Percentiles rank a stretch among this genome's conserved stretches.
Evolutionary conservation across 768 basidiomycete genomes (phyloP).

Genomic region (Lentinula guzmanii): DNA sequence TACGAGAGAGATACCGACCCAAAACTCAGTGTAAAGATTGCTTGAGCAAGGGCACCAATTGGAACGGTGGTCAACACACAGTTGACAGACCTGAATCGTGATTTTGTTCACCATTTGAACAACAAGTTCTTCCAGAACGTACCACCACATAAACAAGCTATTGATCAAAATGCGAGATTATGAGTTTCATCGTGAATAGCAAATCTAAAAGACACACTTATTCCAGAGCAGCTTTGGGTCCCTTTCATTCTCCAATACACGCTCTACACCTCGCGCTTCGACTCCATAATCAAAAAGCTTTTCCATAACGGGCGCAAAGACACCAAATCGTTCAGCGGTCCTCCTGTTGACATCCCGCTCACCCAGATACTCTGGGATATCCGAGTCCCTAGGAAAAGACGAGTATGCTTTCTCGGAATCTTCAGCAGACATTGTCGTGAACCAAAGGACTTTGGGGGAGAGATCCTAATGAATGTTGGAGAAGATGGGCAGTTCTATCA

Average conservation of each 20-base stretch:
- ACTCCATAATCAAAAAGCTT: constrained; percentile 42
- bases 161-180: not conserved
- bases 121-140: not conserved
- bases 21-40: constrained; percentile 42
- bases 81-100: constrained; percentile 35
- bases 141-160: constrained; percentile 44
- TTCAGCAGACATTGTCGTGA: constrained; percentile 3
- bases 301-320: constrained; percentile 22
- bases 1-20: constrained; percentile 20
- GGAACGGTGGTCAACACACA: constrained; percentile 42
- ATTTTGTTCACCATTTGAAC: no score
- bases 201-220: constrained; percentile 24
- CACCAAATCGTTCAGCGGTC: constrained; percentile 23
- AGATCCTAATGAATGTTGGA: not conserved
- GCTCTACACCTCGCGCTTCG: constrained; percentile 50
- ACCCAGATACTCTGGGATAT: not conserved
- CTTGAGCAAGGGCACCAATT: constrained; percentile 37
- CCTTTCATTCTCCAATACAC: constrained; percentile 44
- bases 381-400: not conserved
- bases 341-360: constrained; percentile 18
- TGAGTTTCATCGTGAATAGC: not conserved
- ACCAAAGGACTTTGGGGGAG: not conserved
- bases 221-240: constrained; percentile 38
- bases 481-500: not conserved
- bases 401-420: constrained; percentile 5